These are phyloP conservation scores for Termitomyces sp. DNA, from an alignment of 1,284 basidiomycete genomes.

Conservation along the genomic window DNA sequence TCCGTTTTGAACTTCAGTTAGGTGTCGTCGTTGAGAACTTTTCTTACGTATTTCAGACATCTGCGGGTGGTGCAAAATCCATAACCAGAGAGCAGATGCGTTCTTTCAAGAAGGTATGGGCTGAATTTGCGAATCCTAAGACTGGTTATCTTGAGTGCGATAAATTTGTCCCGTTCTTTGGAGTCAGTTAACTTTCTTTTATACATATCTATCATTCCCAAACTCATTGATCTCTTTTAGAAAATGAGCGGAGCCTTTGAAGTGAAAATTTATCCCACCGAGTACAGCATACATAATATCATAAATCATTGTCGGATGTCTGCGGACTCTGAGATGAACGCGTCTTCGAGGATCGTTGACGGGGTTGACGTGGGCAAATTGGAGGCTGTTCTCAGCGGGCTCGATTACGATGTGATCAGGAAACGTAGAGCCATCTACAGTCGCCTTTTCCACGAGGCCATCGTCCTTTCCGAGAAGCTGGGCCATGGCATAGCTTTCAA, in stretches of 20 bases:
- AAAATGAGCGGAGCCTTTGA: conserved; percentile 80
- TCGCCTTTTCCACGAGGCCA: conserved; percentile 82
- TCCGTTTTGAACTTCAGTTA: conserved; percentile 16
- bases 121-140: conserved; percentile 73
- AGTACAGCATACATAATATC: conserved; percentile 61
- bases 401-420: conserved; percentile 64
- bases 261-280: conserved; percentile 74
- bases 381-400: conserved; percentile 49
- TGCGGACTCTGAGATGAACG: conserved; percentile 25
- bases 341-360: conserved; percentile 33
- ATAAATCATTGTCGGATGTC: conserved; percentile 42
- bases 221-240: conserved; percentile 33
- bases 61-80: conserved; percentile 75
- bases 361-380: conserved; percentile 68
- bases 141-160: conserved; percentile 75
- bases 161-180: conserved; percentile 78
- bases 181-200: conserved; percentile 43
- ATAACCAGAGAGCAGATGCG: conserved; percentile 90
- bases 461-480: conserved; percentile 63
- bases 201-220: neutral
- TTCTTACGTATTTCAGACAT: conserved; percentile 89
- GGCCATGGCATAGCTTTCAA: conserved; percentile 87
- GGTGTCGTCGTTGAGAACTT: conserved; percentile 97
- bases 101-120: conserved; percentile 93
- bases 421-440: conserved; percentile 68